These are phyloP conservation scores for Phytophthora foliorum DNA, from an alignment of 352 stramenopile species.

Conservation along the genomic window DNA sequence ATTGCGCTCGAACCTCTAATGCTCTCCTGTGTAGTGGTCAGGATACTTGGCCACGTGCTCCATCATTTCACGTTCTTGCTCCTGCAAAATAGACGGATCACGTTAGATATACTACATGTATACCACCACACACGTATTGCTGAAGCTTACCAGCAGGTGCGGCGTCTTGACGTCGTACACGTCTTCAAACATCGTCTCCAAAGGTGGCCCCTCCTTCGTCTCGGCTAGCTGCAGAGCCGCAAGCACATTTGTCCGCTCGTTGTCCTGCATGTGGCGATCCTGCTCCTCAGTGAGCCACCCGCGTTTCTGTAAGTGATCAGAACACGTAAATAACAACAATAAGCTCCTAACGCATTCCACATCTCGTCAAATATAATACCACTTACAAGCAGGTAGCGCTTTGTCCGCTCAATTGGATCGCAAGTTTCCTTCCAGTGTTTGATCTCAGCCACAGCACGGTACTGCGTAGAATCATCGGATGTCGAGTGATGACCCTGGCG, in stretches of 20 bases:
- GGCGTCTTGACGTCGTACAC: conserved; percentile 96
- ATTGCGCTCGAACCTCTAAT: conserved; percentile 24
- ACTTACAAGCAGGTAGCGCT: conserved; percentile 91
- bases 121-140: not conserved
- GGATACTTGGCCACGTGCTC: conserved; percentile 95
- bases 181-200: conserved; percentile 97
- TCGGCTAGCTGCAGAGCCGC: conserved; percentile 92
- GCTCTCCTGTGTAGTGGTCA: conserved; percentile 85
- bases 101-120: not conserved
- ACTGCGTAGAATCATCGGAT: conserved; percentile 97
- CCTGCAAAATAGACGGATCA: conserved; percentile 35
- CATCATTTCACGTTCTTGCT: conserved; percentile 94
- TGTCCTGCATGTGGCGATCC: conserved; percentile 83
- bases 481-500: conserved; percentile 98
- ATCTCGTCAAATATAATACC: not conserved
- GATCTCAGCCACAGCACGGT: conserved; percentile 95
- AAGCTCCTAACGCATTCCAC: not conserved
- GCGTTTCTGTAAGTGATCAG: conserved; percentile 55
- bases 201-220: conserved; percentile 83
- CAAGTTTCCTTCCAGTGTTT: conserved; percentile 91
- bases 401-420: conserved; percentile 93
- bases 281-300: conserved; percentile 92
- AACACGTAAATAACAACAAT: not conserved
- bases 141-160: conserved; percentile 86
- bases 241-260: conserved; percentile 90